These are phyloP conservation scores for Tulasnella sp. DNA, from an alignment of 768 basidiomycete species.

Conservation along the genomic window DNA sequence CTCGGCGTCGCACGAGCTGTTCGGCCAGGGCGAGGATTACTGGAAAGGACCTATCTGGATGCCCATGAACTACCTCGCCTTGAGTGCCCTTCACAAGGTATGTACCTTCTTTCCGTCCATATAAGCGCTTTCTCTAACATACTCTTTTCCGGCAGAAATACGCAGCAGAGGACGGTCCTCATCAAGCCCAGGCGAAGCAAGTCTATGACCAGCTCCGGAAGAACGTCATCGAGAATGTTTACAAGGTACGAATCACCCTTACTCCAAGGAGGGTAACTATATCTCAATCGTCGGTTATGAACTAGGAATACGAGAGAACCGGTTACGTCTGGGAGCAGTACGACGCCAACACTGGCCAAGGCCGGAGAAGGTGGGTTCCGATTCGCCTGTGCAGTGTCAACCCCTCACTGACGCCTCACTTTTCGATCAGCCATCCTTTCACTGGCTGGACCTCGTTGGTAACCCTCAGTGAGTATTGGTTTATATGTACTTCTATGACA, in stretches of 20 bases:
- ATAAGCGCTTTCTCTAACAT: neutral
- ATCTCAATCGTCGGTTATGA: neutral
- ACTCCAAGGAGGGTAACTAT: neutral
- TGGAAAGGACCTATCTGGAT: constrained; percentile 98
- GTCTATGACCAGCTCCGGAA: constrained; percentile 72
- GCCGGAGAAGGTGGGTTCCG: constrained; percentile 64
- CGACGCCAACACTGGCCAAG: constrained; percentile 71
- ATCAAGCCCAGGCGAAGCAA: constrained; percentile 56
- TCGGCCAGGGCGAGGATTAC: constrained; percentile 89
- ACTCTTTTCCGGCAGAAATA: constrained; percentile 47
- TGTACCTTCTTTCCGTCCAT: constrained; percentile 10
- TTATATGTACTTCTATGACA: constrained; percentile 3
- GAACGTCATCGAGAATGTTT: constrained; percentile 80
- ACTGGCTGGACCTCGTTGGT: constrained; percentile 94
- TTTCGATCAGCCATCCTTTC: constrained; percentile 93
- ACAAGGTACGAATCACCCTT: constrained; percentile 35
- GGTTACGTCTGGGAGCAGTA: constrained; percentile 99
- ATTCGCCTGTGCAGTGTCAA: too few species aligned
- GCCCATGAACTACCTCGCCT: constrained; percentile 90
- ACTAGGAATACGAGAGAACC: constrained; percentile 82
- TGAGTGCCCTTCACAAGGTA: constrained; percentile 70
- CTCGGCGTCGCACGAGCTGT: constrained; percentile 78
- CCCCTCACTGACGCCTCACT: too few species aligned
- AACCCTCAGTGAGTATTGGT: constrained; percentile 58
- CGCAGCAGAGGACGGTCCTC: constrained; percentile 64